A percentile compares a stretch with the other conserved stretches of the same genome.
Conservation (phyloP, 2,329 filamentous ascomycete genomes). For the Achaetomium macrosporum region DNA sequence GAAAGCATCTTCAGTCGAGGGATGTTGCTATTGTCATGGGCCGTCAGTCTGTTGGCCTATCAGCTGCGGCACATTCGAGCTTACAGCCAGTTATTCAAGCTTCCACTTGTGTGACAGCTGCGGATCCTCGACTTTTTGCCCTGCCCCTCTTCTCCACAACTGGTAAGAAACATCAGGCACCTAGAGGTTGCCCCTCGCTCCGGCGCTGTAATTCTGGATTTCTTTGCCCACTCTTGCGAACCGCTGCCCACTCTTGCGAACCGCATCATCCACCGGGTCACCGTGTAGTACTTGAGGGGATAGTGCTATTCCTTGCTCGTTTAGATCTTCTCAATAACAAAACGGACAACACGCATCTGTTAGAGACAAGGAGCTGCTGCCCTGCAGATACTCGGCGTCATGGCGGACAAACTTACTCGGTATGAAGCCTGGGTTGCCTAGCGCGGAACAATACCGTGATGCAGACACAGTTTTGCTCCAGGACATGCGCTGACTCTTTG, state of each 20-base stretch:
- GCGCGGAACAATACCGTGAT: background rate
- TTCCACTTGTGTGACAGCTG: constrained; percentile 7
- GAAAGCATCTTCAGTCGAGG: too few relatives aligned
- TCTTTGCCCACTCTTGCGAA: constrained; percentile 9
- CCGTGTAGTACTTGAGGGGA: constrained; percentile 1
- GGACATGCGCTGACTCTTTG: constrained; percentile 25
- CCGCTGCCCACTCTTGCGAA: constrained; percentile 4
- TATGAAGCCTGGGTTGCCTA: constrained; percentile 36
- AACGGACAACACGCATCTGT: background rate
- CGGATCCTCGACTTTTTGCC: constrained; percentile 18
- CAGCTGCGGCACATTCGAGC: constrained; percentile 19
- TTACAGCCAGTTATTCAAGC: constrained; percentile 11
- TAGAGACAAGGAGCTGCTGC: constrained; percentile 2
- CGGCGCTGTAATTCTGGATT: constrained; percentile 6
- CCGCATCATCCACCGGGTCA: constrained; percentile 7
- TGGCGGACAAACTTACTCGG: constrained; percentile 95
- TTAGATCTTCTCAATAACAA: background rate
- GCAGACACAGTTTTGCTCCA: background rate
- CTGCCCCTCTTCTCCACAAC: constrained; percentile 26
- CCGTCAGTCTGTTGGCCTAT: constrained; percentile 19
- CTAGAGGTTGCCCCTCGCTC: constrained; percentile 22
- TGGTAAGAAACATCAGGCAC: constrained; percentile 16
- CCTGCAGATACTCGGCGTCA: constrained; percentile 38
- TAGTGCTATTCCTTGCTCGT: background rate
- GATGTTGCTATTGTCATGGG: background rate